Evolutionary conservation across 768 basidiomycete genomes (phyloP).

Genomic region (Multifurca ochricompacta): DNA sequence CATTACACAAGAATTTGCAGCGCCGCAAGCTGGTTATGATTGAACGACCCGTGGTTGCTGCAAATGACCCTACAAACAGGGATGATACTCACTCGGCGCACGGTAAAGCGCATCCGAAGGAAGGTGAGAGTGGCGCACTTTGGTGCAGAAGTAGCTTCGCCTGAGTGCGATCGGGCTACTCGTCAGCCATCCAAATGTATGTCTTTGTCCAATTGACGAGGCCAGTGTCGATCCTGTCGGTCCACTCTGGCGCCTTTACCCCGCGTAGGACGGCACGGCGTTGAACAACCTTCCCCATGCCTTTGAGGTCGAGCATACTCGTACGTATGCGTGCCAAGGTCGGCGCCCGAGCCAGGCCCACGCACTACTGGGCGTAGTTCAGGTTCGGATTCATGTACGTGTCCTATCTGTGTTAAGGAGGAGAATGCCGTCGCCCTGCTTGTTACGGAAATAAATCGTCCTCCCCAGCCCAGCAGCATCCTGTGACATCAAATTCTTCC

Average conservation of each 20-base stretch:
- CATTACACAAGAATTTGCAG: slow-evolving; percentile 25
- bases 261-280: slow-evolving; percentile 25
- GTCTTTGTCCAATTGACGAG: slow-evolving; percentile 24
- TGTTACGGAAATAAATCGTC: too few species aligned
- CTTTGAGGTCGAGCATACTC: slow-evolving; percentile 21
- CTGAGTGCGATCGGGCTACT: slow-evolving; percentile 21
- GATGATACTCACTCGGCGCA: not conserved
- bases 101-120: too few species aligned
- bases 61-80: slow-evolving; percentile 10
- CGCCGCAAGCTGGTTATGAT: slow-evolving; percentile 26
- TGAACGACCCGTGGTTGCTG: too few species aligned
- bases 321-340: slow-evolving; percentile 1
- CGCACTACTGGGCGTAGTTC: slow-evolving; percentile 10
- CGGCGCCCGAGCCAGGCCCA: too few species aligned
- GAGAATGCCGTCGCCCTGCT: too few species aligned
- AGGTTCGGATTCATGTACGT: slow-evolving; percentile 29
- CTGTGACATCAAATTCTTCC: too few species aligned
- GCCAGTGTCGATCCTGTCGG: slow-evolving; percentile 21
- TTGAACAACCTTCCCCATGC: slow-evolving; percentile 26
- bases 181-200: slow-evolving; percentile 27
- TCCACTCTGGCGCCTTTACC: slow-evolving; percentile 23
- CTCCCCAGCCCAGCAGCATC: too few species aligned
- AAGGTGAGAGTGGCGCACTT: slow-evolving; percentile 25
- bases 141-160: slow-evolving; percentile 15
- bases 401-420: too few species aligned